Conservation (phyloP, 2,329 filamentous ascomycete genomes). For the Massarina eburnea region DNA sequence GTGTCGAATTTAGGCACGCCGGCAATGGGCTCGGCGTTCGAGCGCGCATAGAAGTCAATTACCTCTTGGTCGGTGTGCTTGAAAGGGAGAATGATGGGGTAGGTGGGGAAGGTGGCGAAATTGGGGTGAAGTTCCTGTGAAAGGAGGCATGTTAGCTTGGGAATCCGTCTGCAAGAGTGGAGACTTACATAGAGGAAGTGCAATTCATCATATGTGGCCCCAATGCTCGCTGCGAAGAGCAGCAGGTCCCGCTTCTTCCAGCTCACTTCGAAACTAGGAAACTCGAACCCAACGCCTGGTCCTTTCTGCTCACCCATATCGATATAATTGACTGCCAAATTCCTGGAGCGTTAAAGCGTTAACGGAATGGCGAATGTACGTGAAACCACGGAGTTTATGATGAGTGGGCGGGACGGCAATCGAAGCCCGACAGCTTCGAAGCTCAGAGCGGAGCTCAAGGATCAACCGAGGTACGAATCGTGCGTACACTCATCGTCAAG, state of each 20-base stretch:
- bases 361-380: no score
- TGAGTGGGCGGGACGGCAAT: constrained; percentile 37
- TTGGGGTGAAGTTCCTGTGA: constrained; percentile 81
- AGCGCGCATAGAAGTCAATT: constrained; percentile 78
- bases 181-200: constrained; percentile 82
- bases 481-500: constrained; percentile 14
- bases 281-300: constrained; percentile 73
- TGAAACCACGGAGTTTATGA: no score
- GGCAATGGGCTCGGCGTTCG: constrained; percentile 68
- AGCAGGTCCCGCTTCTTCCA: constrained; percentile 89
- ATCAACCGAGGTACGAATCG: constrained; percentile 35
- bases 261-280: constrained; percentile 71
- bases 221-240: constrained; percentile 89
- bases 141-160: neutral
- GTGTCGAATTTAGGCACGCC: constrained; percentile 76
- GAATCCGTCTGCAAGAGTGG: no score
- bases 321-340: constrained; percentile 5
- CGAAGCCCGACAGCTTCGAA: constrained; percentile 16
- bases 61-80: constrained; percentile 76
- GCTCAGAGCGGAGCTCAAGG: constrained; percentile 26
- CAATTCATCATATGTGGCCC: constrained; percentile 76
- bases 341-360: no score
- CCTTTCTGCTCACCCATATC: constrained; percentile 36
- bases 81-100: constrained; percentile 81
- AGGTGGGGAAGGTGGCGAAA: constrained; percentile 87